Evolutionary conservation across 345 rosid species (phyloP), one percentile per base, ranked within the genome.

Genomic region (Ceriops decandra): DNA sequence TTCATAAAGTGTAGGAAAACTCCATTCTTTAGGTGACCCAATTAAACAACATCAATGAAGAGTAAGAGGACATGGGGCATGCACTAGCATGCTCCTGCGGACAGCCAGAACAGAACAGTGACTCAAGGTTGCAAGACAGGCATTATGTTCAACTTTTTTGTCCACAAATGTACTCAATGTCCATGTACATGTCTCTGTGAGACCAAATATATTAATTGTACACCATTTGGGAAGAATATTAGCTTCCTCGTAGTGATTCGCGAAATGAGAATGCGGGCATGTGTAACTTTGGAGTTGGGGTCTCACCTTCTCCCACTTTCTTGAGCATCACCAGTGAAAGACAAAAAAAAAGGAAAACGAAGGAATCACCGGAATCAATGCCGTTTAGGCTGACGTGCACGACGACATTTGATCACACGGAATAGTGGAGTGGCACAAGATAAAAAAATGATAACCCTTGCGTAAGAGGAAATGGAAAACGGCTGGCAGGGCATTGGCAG

Each of bases 281-380:
- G 80, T 80, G 81, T 82, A 76, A 83, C 78, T 64, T 87, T 70
- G 87, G 71, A 69, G 79, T 62, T 61, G 59, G 81, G 74, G 77
- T 67, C 57, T 54, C 68, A 79, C 78, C 81, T 57, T 80, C 81
- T 72, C 81, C 82, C 80, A 68, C 80, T 75, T 38, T 21, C 38
- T 28, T 52, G 68, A 73, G 72, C 67, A 36, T 47, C 56, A 26
- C 28, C 58, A 26, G 58, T 63, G 68, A 64, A 57, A 75, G 71
- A 78, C 82, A 75, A 77, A 82, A 77, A 82, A 77, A 72, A 77
- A 24, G 26, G 79, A 73, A 79, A 32, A 65, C 79, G 42, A 73
- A 81, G 85, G 87, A 85, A 84, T 86, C 93, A 80, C 88, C 90
- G 87, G 75, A 80, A 84, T 86, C 78, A 79, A 70, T 86, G 90